Conservation (phyloP, 2,329 filamentous ascomycete species). For the Talaromyces sp. region DNA sequence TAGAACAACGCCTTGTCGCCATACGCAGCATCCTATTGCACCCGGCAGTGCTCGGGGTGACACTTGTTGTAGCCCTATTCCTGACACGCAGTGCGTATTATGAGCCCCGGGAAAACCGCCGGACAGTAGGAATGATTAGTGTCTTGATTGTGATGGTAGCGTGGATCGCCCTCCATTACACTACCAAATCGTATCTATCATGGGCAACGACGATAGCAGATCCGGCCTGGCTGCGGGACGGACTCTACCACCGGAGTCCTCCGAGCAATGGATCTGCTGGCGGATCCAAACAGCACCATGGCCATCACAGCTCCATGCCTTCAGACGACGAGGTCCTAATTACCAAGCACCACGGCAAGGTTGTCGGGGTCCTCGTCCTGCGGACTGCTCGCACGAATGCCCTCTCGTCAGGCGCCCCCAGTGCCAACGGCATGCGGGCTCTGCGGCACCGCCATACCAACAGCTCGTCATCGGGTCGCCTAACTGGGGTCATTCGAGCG, state of each 20-base stretch:
- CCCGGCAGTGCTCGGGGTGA: constrained; percentile 42
- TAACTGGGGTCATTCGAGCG: constrained; percentile 59
- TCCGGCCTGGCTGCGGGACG: constrained; percentile 57
- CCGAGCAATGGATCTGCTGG: constrained; percentile 9
- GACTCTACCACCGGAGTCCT: constrained; percentile 6
- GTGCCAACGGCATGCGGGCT: constrained; percentile 15
- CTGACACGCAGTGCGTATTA: constrained; percentile 41
- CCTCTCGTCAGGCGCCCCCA: constrained; percentile 16
- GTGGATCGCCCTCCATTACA: constrained; percentile 57
- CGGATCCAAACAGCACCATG: constrained; percentile 24
- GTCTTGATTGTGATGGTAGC: constrained; percentile 61
- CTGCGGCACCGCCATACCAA: constrained; percentile 16
- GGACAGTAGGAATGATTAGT: constrained; percentile 54
- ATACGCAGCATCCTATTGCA: constrained; percentile 61
- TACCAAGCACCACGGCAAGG: constrained; percentile 63
- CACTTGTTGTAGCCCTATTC: constrained; percentile 36
- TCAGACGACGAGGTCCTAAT: constrained; percentile 61
- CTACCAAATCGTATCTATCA: constrained; percentile 59
- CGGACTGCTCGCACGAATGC: constrained; percentile 18
- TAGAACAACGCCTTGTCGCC: constrained; percentile 69
- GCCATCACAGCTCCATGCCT: constrained; percentile 26
- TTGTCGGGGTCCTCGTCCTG: constrained; percentile 68
- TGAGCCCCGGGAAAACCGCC: constrained; percentile 44
- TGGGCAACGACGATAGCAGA: constrained; percentile 56
- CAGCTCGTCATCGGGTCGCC: constrained; percentile 11